A percentile compares a stretch with the other conserved stretches of the same genome.
These are phyloP conservation scores for Colletotrichum sp. DNA, from an alignment of 2,329 filamentous ascomycete species.

Conservation along the genomic window DNA sequence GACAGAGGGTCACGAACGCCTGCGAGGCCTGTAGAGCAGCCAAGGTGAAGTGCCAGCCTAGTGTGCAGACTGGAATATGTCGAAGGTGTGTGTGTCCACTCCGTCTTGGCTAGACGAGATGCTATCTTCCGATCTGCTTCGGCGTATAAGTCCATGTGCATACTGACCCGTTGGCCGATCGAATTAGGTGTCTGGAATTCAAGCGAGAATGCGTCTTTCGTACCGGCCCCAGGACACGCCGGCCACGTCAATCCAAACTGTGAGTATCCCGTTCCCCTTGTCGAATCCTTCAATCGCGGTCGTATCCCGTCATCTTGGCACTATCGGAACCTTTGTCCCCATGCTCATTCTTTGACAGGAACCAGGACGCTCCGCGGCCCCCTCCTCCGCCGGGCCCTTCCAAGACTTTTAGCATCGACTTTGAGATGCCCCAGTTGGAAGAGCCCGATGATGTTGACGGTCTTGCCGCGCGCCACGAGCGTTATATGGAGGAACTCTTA, in stretches of 20 bases:
- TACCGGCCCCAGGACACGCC: slow-evolving; percentile 53
- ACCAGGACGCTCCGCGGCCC: slow-evolving; percentile 22
- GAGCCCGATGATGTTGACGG: slow-evolving; percentile 46
- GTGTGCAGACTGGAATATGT: slow-evolving; percentile 53
- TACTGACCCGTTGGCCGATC: not conserved
- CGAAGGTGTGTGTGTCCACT: slow-evolving; percentile 44
- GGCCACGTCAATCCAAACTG: slow-evolving; percentile 48
- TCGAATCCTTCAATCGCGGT: not conserved
- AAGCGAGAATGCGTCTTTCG: slow-evolving; percentile 60
- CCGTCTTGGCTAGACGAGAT: not conserved
- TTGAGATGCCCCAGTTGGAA: slow-evolving; percentile 46
- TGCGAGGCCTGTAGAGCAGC: slow-evolving; percentile 60
- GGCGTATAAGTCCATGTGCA: slow-evolving; percentile 7
- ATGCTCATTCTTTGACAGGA: slow-evolving; percentile 25
- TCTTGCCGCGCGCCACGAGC: slow-evolving; percentile 48
- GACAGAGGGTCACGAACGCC: slow-evolving; percentile 39
- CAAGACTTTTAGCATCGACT: slow-evolving; percentile 60
- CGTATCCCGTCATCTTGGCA: not conserved
- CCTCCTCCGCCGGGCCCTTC: slow-evolving; percentile 43
- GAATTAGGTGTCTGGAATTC: slow-evolving; percentile 52
- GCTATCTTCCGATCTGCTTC: not conserved
- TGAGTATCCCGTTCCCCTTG: slow-evolving; percentile 33
- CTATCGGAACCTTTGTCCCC: not conserved
- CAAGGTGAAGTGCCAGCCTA: slow-evolving; percentile 59
- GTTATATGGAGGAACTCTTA: slow-evolving; percentile 45